Conservation (phyloP, 768 basidiomycete species). For the Auricularia sp. region DNA sequence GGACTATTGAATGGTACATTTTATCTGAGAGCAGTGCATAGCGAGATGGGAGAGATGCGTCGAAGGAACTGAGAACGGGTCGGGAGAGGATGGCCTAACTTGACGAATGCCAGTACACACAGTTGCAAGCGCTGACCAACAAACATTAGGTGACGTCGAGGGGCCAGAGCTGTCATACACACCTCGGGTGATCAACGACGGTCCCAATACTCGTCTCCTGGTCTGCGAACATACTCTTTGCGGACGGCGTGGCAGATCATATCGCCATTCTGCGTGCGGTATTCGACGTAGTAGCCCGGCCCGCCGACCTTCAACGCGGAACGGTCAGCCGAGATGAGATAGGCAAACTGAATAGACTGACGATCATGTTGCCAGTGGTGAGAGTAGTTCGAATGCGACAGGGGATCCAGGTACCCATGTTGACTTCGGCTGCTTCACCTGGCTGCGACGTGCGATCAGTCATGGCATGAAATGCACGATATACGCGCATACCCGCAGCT, state of each 20-base stretch:
- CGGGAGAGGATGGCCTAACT: too few species aligned
- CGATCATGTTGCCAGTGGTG: not conserved
- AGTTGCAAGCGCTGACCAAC: too few species aligned
- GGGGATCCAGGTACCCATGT: not conserved
- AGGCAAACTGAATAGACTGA: not conserved
- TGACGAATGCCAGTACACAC: too few species aligned
- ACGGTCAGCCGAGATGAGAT: not conserved
- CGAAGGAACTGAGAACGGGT: too few species aligned
- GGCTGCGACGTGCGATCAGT: not conserved
- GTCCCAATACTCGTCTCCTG: constrained; percentile 1
- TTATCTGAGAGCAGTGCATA: too few species aligned
- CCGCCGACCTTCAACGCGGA: not conserved
- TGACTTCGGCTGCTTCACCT: not conserved
- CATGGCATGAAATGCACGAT: not conserved
- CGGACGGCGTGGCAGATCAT: not conserved
- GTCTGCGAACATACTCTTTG: not conserved
- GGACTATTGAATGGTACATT: too few species aligned
- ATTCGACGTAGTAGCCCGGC: constrained; percentile 1
- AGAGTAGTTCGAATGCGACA: not conserved
- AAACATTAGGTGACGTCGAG: not conserved
- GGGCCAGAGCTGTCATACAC: not conserved
- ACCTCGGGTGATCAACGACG: not conserved
- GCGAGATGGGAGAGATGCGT: too few species aligned
- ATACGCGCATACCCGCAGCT: not conserved
- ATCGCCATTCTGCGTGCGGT: constrained; percentile 1